phyloP scores from a whole-genome alignment of 2,329 filamentous ascomycete species.

The Colletotrichum musicola region DNA sequence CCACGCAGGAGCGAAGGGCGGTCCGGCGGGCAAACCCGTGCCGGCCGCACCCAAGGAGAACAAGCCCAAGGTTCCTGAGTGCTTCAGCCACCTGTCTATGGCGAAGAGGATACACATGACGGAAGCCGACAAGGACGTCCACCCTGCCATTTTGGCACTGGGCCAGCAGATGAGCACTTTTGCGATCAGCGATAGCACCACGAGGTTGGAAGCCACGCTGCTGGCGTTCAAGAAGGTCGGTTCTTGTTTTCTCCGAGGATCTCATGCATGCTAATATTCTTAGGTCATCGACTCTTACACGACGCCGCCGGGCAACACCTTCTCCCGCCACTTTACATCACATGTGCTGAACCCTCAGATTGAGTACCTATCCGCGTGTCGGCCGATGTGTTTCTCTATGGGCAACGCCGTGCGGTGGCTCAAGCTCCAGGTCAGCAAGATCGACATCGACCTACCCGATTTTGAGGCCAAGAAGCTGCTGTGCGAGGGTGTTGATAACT shows the following conservation, averaged over 20 bases:
- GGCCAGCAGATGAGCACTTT: constrained; percentile 94
- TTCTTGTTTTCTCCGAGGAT: background rate
- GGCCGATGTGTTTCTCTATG: constrained; percentile 97
- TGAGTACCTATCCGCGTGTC: constrained; percentile 90
- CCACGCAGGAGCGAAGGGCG: constrained; percentile 45
- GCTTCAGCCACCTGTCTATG: constrained; percentile 86
- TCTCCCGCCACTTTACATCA: constrained; percentile 90
- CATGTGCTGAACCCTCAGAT: constrained; percentile 96
- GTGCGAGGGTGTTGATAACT: constrained; percentile 83
- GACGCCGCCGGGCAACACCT: constrained; percentile 85
- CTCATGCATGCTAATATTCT: constrained; percentile 33
- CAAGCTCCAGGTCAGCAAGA: constrained; percentile 90
- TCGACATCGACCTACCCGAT: constrained; percentile 89
- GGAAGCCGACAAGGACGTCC: constrained; percentile 80
- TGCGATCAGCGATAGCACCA: constrained; percentile 88
- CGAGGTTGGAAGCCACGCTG: constrained; percentile 87
- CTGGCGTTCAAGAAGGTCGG: constrained; percentile 87
- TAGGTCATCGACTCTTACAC: constrained; percentile 94
- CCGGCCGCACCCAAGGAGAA: constrained; percentile 61
- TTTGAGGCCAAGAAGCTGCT: constrained; percentile 79
- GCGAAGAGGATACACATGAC: constrained; percentile 67
- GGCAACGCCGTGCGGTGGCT: constrained; percentile 96
- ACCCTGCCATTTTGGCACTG: constrained; percentile 85
- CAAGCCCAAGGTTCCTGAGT: constrained; percentile 74
- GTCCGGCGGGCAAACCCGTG: constrained; percentile 50